Percentiles rank a stretch among this genome's conserved stretches.
Conservation (phyloP, 306 rosid species). For the Castanospermum australe region DNA sequence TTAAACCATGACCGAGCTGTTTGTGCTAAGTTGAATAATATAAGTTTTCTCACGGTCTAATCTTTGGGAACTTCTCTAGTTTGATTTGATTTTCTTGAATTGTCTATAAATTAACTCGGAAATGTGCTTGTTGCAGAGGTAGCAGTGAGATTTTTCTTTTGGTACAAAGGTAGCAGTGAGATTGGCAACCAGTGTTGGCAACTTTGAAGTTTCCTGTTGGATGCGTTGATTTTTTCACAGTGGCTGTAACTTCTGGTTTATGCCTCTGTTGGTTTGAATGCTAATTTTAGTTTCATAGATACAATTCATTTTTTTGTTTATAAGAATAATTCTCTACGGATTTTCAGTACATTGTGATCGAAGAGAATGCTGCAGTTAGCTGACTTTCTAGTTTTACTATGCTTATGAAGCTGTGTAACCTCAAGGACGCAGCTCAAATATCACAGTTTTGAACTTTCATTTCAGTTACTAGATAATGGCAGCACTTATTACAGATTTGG, state of each 20-base stretch:
- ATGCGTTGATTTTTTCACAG: conserved; percentile 3
- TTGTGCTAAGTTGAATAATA: no score
- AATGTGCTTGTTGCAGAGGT: conserved; percentile 35
- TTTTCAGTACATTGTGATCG: background rate
- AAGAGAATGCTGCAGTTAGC: conserved; percentile 5
- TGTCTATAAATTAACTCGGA: background rate
- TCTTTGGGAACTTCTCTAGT: background rate
- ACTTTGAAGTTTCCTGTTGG: background rate
- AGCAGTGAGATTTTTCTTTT: conserved; percentile 27
- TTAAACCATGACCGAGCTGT: no score
- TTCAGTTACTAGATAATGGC: background rate
- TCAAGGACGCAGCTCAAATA: background rate
- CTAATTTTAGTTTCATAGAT: conserved; percentile 36
- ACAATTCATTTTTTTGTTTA: conserved; percentile 36
- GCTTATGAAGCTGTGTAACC: background rate
- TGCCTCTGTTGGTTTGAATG: conserved; percentile 28
- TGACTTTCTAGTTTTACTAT: conserved; percentile 8
- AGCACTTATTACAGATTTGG: background rate
- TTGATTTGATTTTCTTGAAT: background rate
- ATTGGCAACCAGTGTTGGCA: conserved; percentile 16
- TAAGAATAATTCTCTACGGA: conserved; percentile 33
- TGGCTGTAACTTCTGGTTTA: conserved; percentile 28
- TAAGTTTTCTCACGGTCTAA: no score
- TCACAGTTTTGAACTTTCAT: background rate
- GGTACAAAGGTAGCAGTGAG: no score